Conservation (phyloP, 2,329 filamentous ascomycete genomes). For the Hypoxylon sp. region DNA sequence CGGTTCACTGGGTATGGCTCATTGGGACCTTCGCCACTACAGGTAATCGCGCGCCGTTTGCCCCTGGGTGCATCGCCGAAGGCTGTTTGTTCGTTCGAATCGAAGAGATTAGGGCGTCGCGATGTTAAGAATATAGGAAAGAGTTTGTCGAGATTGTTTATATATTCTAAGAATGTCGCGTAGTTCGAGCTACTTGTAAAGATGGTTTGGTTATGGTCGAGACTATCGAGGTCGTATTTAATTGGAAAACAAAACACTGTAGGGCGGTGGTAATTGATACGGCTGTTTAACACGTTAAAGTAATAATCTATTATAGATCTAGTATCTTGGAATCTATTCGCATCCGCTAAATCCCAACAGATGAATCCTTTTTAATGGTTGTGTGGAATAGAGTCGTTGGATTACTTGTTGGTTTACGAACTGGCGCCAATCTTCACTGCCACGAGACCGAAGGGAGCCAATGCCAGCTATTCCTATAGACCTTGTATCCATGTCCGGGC, state of each 20-base stretch:
- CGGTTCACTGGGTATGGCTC: background rate
- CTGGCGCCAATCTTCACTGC: background rate
- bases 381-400: background rate
- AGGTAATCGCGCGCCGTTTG: background rate
- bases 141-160: background rate
- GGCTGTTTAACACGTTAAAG: conserved; percentile 2
- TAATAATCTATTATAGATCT: conserved; percentile 4
- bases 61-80: background rate
- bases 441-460: background rate
- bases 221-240: background rate
- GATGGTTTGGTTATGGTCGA: background rate
- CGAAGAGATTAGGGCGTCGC: background rate
- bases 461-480: background rate
- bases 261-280: background rate
- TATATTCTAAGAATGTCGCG: background rate
- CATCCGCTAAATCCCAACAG: background rate
- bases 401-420: background rate
- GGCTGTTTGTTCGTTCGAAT: conserved; percentile 8
- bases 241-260: background rate
- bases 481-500: conserved; percentile 3
- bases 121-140: background rate
- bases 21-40: conserved; percentile 1
- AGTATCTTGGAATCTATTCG: background rate
- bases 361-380: background rate
- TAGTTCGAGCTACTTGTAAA: background rate